Evolutionary conservation across 2,329 filamentous ascomycete species (phyloP).

Genomic region (Phialophora chinensis): DNA sequence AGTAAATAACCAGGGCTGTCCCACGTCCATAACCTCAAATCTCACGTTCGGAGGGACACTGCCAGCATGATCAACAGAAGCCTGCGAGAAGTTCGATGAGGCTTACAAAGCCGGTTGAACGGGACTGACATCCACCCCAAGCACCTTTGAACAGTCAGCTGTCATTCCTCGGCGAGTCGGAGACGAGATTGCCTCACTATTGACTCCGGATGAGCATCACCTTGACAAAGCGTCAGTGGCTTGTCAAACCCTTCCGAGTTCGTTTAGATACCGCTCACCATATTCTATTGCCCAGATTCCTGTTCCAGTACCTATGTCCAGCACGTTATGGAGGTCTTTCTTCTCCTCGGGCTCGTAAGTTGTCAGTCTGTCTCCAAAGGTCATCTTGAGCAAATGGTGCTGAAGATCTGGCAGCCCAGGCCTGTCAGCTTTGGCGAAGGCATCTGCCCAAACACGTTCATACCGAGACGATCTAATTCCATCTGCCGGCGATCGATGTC

Average conservation of each 20-base stretch:
- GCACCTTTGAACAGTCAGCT: constrained; percentile 22
- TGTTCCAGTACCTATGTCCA: constrained; percentile 48
- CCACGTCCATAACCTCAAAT: constrained; percentile 64
- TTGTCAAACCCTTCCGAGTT: neutral
- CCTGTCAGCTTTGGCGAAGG: neutral
- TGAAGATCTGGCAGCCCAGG: constrained; percentile 39
- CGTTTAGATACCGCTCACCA: constrained; percentile 4
- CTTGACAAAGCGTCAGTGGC: constrained; percentile 10
- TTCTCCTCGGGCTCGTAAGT: constrained; percentile 30
- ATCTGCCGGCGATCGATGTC: constrained; percentile 12
- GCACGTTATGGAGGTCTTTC: constrained; percentile 40
- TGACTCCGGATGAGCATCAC: constrained; percentile 25
- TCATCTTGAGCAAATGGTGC: constrained; percentile 46
- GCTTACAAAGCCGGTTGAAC: constrained; percentile 26
- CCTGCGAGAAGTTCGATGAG: constrained; percentile 5
- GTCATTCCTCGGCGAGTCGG: constrained; percentile 5
- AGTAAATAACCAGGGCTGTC: constrained; percentile 61
- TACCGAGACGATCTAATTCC: constrained; percentile 30
- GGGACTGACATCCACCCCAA: constrained; percentile 28
- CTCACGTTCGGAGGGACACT: constrained; percentile 61
- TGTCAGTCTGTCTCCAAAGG: constrained; percentile 43
- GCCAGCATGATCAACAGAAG: neutral
- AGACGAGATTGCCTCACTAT: constrained; percentile 18
- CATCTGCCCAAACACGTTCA: neutral
- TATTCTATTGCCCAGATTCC: constrained; percentile 48